Conservation (phyloP, 495 filamentous ascomycete genomes). For the Penicillium pulvis region DNA sequence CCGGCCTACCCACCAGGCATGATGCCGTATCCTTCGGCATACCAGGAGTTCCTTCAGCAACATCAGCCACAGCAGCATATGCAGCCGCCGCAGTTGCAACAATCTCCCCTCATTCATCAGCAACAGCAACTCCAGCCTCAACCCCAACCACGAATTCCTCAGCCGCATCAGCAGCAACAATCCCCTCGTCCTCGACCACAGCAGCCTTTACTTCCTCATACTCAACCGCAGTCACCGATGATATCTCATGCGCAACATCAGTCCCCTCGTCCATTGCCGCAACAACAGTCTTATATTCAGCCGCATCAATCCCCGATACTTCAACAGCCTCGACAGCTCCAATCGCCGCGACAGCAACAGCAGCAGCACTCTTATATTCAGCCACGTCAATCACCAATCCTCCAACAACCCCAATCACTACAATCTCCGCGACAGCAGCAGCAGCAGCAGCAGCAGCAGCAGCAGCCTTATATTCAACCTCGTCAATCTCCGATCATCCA, state of each 20-base stretch:
- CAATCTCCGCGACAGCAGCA: neutral
- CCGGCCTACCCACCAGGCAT: slow-evolving; percentile 39
- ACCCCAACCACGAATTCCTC: slow-evolving; percentile 3
- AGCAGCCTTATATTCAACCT: neutral
- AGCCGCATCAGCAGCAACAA: slow-evolving; percentile 6
- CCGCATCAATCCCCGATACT: slow-evolving; percentile 18
- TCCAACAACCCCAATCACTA: neutral
- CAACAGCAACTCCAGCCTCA: slow-evolving; percentile 16
- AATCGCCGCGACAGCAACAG: slow-evolving; percentile 2
- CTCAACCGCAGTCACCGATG: slow-evolving; percentile 19
- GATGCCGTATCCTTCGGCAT: slow-evolving; percentile 37
- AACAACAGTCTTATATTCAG: slow-evolving; percentile 14
- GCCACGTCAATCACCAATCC: neutral
- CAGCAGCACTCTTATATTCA: neutral
- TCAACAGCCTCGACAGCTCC: neutral
- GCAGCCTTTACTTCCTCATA: slow-evolving; percentile 13
- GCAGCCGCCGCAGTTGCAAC: slow-evolving; percentile 20
- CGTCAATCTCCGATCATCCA: neutral
- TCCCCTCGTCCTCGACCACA: slow-evolving; percentile 5
- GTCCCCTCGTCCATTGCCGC: slow-evolving; percentile 14
- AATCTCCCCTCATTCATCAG: slow-evolving; percentile 19
- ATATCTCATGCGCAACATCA: slow-evolving; percentile 11
- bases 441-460: neutral
- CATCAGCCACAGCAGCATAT: slow-evolving; percentile 7
- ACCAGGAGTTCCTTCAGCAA: slow-evolving; percentile 35